These are phyloP conservation scores for Lepidium didymum DNA, from an alignment of 345 rosid genomes.

Conservation along the genomic window DNA sequence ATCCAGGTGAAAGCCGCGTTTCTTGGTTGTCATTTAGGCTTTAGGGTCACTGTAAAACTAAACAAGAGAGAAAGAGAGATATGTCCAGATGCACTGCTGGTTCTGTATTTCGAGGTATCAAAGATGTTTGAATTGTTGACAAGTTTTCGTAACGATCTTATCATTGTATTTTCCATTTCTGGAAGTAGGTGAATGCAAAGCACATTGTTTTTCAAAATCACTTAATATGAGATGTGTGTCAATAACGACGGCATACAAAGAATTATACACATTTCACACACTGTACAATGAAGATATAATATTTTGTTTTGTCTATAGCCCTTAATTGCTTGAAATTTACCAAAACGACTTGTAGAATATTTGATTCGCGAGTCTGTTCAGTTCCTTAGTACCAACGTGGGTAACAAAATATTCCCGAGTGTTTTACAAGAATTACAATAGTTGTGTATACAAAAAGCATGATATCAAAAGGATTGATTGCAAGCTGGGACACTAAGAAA, in stretches of 20 bases:
- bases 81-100: conserved; percentile 1
- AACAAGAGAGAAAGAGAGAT: conserved; percentile 8
- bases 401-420: not conserved
- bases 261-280: too few relatives aligned
- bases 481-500: too few relatives aligned
- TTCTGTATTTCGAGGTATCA: conserved; percentile 4
- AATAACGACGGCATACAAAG: too few relatives aligned
- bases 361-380: not conserved
- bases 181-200: not conserved
- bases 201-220: not conserved
- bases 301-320: too few relatives aligned
- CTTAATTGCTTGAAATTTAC: not conserved
- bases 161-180: not conserved
- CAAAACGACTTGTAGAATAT: not conserved
- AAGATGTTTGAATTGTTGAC: conserved; percentile 1
- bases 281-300: too few relatives aligned
- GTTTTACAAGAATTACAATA: not conserved
- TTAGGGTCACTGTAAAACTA: conserved; percentile 18
- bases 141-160: not conserved
- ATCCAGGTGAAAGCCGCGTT: conserved; percentile 1
- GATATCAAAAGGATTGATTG: not conserved
- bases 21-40: conserved; percentile 17
- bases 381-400: not conserved
- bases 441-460: not conserved
- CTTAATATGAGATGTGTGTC: not conserved